phyloP scores from a whole-genome alignment of 305 asterid genomes.

The Solanum hybrid region DNA sequence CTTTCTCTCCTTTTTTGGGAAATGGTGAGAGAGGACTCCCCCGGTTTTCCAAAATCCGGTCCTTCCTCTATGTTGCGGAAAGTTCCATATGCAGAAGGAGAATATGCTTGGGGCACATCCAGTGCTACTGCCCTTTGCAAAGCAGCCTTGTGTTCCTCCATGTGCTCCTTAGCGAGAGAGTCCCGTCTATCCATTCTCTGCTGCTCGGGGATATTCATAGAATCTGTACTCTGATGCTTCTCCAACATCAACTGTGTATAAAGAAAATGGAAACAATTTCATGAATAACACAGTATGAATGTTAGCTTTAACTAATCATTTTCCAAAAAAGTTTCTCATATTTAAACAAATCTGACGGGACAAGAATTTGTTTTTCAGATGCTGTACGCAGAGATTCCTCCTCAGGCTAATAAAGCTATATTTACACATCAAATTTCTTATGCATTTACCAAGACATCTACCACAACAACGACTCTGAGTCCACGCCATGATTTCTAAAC shows the following conservation, averaged over 20 bases:
- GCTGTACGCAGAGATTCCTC: neutral
- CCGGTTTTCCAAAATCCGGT: slow-evolving; percentile 28
- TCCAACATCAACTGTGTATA: slow-evolving; percentile 55
- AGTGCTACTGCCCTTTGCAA: slow-evolving; percentile 69
- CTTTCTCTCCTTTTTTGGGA: slow-evolving; percentile 10
- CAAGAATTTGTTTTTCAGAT: neutral
- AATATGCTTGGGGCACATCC: slow-evolving; percentile 65
- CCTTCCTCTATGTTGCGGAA: slow-evolving; percentile 46
- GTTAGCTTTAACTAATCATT: neutral
- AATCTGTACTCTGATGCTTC: slow-evolving; percentile 26
- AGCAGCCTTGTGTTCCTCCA: slow-evolving; percentile 71
- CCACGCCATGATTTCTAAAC: neutral
- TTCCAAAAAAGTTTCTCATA: neutral
- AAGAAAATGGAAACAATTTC: neutral
- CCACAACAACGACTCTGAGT: neutral
- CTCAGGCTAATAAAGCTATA: neutral
- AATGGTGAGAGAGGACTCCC: slow-evolving; percentile 7
- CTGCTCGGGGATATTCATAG: slow-evolving; percentile 55
- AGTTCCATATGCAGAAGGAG: slow-evolving; percentile 73
- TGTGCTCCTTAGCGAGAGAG: slow-evolving; percentile 63
- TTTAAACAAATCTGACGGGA: neutral
- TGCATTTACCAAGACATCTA: neutral
- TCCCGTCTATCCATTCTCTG: slow-evolving; percentile 77
- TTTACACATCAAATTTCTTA: neutral
- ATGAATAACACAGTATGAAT: neutral